Base-by-base conservation (phyloP, 129 eudicot species). In the Silybum marianum region DNA sequence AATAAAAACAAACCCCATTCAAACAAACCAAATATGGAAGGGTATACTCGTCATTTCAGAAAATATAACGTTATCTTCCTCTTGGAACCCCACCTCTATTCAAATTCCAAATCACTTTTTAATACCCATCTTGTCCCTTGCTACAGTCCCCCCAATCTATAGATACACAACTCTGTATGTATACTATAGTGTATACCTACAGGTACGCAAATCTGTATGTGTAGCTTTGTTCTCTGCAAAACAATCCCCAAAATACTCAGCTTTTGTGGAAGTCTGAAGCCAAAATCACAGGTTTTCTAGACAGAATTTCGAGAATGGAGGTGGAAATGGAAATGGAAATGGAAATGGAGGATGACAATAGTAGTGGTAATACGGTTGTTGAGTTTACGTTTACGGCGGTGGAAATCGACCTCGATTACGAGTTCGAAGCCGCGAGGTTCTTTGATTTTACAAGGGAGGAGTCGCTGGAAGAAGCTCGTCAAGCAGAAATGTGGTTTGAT, bases 321-420 rank as follows among this genome's bases (percentile, higher is more conserved):
- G 83, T 83, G 24, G 83, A 83, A 78, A 83, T 83, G 86, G 86
- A 83, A 69, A 75, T 83, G 24, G 83, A 83, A 78, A 83, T 83
- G 86, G 86, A 83, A 69, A 75, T 78, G 83, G 86, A 83, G 74
- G 79, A 78, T 73, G 86, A 83, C 46, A 78, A 32, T 9, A 72
- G 62, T 34, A 63, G 69, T 73, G 74, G 54, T 44, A 36, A 75
- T 76, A 48, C 82, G 24, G 75, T 58, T 6, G 88, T 86, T 10
- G 91, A 82, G 73, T 90, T 87, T 48, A 86, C 84, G 72, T 95
- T 83, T 73, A 92, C 92, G 34, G 97, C 90, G 25, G 86, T 90
- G n/a, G 97, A 95, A 84, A 84, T 95, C 66, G 99, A 95, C 58
- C 87, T 95, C 22, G 99, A 90, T 73, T 95, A 95, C 75, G 99